Percentiles rank a stretch among this genome's conserved stretches.
These are phyloP conservation scores for Otatea glauca DNA, from an alignment of 176 grass and related monocot genomes.

Conservation along the genomic window DNA sequence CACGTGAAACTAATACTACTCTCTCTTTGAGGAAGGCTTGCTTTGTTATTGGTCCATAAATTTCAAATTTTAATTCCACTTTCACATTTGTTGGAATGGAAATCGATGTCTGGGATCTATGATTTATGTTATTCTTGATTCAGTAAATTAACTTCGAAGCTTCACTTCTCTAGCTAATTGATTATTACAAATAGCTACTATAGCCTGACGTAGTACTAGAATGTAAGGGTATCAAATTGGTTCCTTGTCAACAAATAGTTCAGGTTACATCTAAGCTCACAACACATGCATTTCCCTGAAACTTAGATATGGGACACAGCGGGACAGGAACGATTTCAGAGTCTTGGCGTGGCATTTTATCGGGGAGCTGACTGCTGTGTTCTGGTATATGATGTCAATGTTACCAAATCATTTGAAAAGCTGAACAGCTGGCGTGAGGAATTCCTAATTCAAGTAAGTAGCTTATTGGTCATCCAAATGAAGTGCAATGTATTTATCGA, in stretches of 20 bases:
- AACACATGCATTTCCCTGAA: constrained; percentile 11
- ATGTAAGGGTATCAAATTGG: neutral
- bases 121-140: neutral
- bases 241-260: neutral
- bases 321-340: constrained; percentile 93
- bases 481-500: neutral
- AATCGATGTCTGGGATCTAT: neutral
- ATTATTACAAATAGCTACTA: neutral
- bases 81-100: neutral
- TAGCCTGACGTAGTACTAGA: neutral
- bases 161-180: neutral
- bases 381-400: constrained; percentile 90
- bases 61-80: neutral
- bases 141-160: neutral
- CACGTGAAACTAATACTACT: neutral
- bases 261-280: neutral
- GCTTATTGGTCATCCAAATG: neutral
- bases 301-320: constrained; percentile 95
- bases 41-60: neutral
- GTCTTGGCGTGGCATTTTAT: constrained; percentile 96
- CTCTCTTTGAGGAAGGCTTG: neutral
- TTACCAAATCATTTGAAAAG: constrained; percentile 91
- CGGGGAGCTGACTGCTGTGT: constrained; percentile 95
- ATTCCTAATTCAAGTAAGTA: constrained; percentile 80
- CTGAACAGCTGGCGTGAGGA: constrained; percentile 95